Conservation (phyloP, 192 early-diverging fungal genomes). For the Rhizoclosmatium sp. region DNA sequence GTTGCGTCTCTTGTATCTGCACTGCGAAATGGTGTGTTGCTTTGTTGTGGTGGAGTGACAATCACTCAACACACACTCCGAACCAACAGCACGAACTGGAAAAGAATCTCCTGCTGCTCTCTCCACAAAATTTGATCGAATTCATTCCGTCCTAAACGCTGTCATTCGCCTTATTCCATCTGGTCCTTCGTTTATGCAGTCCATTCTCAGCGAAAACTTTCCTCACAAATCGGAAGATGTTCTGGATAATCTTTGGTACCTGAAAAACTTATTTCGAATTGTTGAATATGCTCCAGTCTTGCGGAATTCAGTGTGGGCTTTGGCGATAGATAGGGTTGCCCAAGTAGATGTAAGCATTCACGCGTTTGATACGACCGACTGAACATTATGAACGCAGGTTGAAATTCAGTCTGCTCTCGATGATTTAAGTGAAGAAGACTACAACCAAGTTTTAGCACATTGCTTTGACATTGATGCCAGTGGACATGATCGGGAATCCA, state of each 20-base stretch:
- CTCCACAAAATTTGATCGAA: slow-evolving; percentile 57
- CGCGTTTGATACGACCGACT: not conserved
- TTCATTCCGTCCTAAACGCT: slow-evolving; percentile 66
- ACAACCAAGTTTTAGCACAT: slow-evolving; percentile 49
- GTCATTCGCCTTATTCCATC: slow-evolving; percentile 77
- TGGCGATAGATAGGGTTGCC: slow-evolving; percentile 84
- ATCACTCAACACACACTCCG: not conserved
- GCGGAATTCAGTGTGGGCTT: slow-evolving; percentile 70
- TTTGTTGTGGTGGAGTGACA: not conserved
- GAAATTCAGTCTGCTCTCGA: slow-evolving; percentile 93
- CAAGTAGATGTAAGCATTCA: slow-evolving; percentile 79
- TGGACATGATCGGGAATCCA: slow-evolving; percentile 20
- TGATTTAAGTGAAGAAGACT: slow-evolving; percentile 74
- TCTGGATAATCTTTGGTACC: slow-evolving; percentile 66
- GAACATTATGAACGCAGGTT: slow-evolving; percentile 49
- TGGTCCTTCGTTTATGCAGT: slow-evolving; percentile 67
- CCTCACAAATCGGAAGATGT: slow-evolving; percentile 76
- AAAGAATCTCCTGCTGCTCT: slow-evolving; percentile 26
- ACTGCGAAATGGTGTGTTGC: slow-evolving; percentile 58
- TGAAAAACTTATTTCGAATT: slow-evolving; percentile 79
- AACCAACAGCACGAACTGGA: slow-evolving; percentile 8
- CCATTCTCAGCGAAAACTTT: slow-evolving; percentile 69
- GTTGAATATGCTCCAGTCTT: slow-evolving; percentile 80
- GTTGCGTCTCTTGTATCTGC: slow-evolving; percentile 62
- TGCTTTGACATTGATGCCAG: slow-evolving; percentile 68